Evolutionary conservation across 768 basidiomycete species (phyloP).

Genomic region (Phaeotremella fagi): DNA sequence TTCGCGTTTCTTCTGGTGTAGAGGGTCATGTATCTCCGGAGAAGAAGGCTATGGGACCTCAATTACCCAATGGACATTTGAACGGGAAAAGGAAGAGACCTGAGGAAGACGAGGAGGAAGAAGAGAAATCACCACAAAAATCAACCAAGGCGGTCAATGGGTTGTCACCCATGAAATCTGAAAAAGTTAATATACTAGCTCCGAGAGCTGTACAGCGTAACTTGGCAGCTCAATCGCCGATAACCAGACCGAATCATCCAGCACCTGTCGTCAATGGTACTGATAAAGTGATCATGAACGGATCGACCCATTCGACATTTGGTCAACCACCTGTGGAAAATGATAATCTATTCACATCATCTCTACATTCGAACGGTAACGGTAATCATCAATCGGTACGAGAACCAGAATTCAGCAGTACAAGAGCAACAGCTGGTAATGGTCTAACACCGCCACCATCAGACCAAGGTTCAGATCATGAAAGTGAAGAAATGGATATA

Average conservation of each 20-base stretch:
- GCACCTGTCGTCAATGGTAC: background rate
- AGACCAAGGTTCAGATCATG: background rate
- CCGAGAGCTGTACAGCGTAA: background rate
- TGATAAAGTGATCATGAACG: background rate
- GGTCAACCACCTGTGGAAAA: background rate
- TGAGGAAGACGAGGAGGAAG: background rate
- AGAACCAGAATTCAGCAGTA: background rate
- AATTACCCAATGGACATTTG: background rate
- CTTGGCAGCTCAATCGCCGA: background rate
- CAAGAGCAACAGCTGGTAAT: background rate
- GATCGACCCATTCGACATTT: no score
- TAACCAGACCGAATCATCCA: background rate
- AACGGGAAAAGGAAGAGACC: background rate
- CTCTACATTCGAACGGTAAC: background rate
- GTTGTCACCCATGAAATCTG: background rate
- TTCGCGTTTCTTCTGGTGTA: slow-evolving; percentile 50
- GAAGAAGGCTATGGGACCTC: background rate
- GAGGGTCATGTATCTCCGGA: background rate
- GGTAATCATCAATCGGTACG: background rate
- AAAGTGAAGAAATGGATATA: background rate
- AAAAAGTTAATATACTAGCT: background rate
- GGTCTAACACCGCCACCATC: background rate
- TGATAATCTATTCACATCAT: background rate
- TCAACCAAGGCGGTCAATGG: background rate
- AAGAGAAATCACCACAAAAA: background rate